Percentiles rank a stretch among this genome's conserved stretches.
Conservation (phyloP, 2,329 filamentous ascomycete genomes). For the Bipolaris victoriae region DNA sequence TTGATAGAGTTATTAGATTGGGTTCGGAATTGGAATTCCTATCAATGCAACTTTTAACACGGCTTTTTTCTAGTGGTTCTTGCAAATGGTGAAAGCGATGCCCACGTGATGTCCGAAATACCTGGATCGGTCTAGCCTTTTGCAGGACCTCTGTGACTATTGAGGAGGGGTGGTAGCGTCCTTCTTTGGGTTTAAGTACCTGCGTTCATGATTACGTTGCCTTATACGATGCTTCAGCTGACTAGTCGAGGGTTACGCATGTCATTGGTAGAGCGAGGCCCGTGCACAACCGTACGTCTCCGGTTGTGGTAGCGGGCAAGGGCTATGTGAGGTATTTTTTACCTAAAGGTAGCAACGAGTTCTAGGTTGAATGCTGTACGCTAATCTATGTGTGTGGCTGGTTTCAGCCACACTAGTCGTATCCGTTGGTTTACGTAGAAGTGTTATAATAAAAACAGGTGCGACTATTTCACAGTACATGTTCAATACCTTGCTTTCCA, state of each 20-base stretch:
- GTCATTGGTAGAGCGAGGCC: slow-evolving; percentile 5
- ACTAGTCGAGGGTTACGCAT: slow-evolving; percentile 5
- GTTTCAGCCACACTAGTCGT: too few relatives aligned
- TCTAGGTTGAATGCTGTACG: too few relatives aligned
- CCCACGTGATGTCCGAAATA: background rate
- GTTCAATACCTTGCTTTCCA: background rate
- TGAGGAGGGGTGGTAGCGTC: background rate
- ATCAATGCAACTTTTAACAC: background rate
- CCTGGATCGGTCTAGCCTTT: background rate
- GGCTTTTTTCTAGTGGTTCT: background rate
- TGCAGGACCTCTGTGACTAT: background rate
- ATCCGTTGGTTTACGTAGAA: background rate
- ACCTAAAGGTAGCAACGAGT: too few relatives aligned
- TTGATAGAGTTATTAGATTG: background rate
- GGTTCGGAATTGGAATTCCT: background rate
- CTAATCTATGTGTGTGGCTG: too few relatives aligned
- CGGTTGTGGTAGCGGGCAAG: background rate
- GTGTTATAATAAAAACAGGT: background rate
- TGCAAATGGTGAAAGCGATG: too few relatives aligned
- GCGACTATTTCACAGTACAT: too few relatives aligned
- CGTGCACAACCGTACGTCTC: background rate
- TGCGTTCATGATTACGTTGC: background rate
- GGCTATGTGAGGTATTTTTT: background rate
- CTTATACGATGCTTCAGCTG: background rate
- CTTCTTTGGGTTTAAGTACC: background rate